Base-by-base conservation (phyloP, 345 rosid genomes). In the Rhodamnia argentea region DNA sequence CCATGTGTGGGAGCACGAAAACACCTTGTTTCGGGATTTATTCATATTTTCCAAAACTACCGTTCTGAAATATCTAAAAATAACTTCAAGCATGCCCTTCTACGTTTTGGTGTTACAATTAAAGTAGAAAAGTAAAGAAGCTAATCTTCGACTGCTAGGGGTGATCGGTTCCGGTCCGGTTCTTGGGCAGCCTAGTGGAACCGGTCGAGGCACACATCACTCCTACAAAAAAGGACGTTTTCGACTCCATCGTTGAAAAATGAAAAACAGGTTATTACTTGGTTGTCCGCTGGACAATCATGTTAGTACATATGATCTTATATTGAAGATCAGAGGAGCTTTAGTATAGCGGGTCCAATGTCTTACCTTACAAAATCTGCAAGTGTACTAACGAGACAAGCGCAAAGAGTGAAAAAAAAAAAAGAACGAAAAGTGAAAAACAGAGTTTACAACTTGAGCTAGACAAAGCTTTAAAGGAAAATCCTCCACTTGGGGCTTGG, bases 381-480 rank as follows among this genome's bases (percentile, higher is more conserved):
- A 5, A 59, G 15, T 59, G 70, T 59, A 14, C 70, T 59, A 59
- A 59, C n/a, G 37, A 59, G 37, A 59, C 9, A 3, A 11, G 70
- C 37, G 29, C 6, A n/a, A 59, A 3, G 32, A 59, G n/a, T 13
- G 0, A 0, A 59, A n/a, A 59, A 14, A 13, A n/a, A 59, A 1
- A 13, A 59, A 0, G 9, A 2, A 59, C 0, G 9, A 2, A 26
- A 58, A 58, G 0, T 26, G 64, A 26, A 26, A 27, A 59, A n/a
- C 8, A 59, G 29, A 59, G 70, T 59, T n/a, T n/a, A 59, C 18
- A 59, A 59, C 70, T 59, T n/a, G 70, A 52, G 54, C 32, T 59
- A 13, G 70, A 59, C 64, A 59, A 59, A 11, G 32, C 32, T 59
- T 37, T n/a, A n/a, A n/a, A n/a, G n/a, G 70, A n/a, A 59, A n/a